phyloP scores from a whole-genome alignment of 2,329 filamentous ascomycete genomes.

The Hirsutella thompsonii region DNA sequence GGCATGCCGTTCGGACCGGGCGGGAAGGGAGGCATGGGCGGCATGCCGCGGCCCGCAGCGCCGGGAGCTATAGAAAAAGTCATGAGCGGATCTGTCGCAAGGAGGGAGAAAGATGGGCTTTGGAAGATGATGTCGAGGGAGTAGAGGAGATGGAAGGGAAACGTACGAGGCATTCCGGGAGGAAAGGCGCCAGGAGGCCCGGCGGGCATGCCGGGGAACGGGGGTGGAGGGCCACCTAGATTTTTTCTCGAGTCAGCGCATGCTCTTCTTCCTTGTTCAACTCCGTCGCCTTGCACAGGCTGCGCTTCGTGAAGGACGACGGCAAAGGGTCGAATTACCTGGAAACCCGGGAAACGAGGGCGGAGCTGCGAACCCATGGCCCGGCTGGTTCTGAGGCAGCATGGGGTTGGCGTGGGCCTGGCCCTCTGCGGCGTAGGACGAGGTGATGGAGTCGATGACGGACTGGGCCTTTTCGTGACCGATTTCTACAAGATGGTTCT shows the following conservation, averaged over 20 bases:
- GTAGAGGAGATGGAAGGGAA: no score
- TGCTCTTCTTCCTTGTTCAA: neutral
- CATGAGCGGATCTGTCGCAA: neutral
- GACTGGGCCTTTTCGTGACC: constrained; percentile 97
- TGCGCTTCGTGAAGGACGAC: no score
- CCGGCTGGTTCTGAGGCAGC: constrained; percentile 57
- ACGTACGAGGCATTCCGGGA: constrained; percentile 41
- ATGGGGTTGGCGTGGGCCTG: constrained; percentile 78
- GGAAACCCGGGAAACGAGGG: constrained; percentile 46
- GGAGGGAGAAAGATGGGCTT: neutral
- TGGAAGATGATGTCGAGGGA: no score
- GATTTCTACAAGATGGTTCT: constrained; percentile 50
- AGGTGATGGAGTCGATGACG: constrained; percentile 96
- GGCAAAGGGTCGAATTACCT: constrained; percentile 29
- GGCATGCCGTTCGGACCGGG: constrained; percentile 14
- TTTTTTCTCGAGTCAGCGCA: neutral
- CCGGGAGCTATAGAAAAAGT: constrained; percentile 18
- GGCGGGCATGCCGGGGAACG: constrained; percentile 40
- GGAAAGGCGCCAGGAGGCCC: constrained; percentile 25
- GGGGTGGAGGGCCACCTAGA: constrained; percentile 35
- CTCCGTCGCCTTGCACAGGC: neutral
- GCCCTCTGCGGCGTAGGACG: constrained; percentile 87
- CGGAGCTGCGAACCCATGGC: constrained; percentile 30
- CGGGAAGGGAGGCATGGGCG: constrained; percentile 27
- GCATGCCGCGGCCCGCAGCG: constrained; percentile 28